phyloP scores from a whole-genome alignment of 1,284 basidiomycete species.

The Malassezia restricta region DNA sequence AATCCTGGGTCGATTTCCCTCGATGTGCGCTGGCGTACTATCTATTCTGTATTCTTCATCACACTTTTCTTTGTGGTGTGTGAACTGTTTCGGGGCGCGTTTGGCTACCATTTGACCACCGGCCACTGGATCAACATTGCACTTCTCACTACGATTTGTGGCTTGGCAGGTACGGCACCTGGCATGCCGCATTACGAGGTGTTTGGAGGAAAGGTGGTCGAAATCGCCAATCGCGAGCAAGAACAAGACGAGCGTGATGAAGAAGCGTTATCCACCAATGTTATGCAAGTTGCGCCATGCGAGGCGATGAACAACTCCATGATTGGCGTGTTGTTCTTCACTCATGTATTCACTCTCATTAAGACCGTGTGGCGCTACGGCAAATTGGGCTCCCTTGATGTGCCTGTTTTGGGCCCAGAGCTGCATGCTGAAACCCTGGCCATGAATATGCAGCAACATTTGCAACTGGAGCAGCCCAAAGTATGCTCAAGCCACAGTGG shows the following conservation, averaged over 20 bases:
- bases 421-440: constrained; percentile 9
- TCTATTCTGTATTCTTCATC: neutral
- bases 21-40: constrained; percentile 1
- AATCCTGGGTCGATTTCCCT: neutral
- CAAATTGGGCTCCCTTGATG: constrained; percentile 2
- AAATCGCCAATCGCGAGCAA: neutral
- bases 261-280: neutral
- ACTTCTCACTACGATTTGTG: neutral
- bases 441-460: neutral
- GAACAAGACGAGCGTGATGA: neutral
- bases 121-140: neutral
- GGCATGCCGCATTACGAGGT: neutral
- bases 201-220: neutral
- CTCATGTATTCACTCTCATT: neutral
- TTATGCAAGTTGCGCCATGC: constrained; percentile 2
- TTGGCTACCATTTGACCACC: neutral
- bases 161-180: neutral
- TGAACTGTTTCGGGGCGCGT: constrained; percentile 6
- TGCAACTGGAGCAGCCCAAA: neutral
- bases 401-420: constrained; percentile 4
- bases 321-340: constrained; percentile 9
- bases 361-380: neutral
- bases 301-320: neutral
- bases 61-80: neutral
- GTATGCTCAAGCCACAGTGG: neutral